Evolutionary conservation across 345 rosid species (phyloP), one percentile per base, ranked within the genome.

Genomic region (Iberis pinnata): DNA sequence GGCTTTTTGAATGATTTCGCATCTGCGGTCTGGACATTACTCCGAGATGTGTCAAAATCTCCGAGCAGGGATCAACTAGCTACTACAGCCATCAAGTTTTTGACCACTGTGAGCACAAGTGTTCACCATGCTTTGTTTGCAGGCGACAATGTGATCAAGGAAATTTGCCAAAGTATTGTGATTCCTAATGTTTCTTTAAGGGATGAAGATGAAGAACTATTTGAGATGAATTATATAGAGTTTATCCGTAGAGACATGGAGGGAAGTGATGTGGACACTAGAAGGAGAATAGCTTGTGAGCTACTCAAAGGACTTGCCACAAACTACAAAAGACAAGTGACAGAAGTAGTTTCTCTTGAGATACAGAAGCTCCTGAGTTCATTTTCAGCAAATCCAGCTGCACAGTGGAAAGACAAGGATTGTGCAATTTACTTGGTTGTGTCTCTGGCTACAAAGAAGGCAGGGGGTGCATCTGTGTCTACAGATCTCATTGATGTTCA

Each of bases 181-280:
- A 78, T 93, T 61, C 97, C 95, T 2, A 93, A 93, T 75, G 97
- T 93, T 58, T 73, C 83, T 48, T 70, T 83, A 73, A 93, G 90
- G 73, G 97, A 78, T 11, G 99, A 93, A 50, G 99, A 93, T 57
- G 99, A 86, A 65, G 99, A 93, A 52, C 84, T 93, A 10, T 93
- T 93, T 54, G 99, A 88, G 69, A 93, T 86, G 94, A 93, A 93
- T 58, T 93, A 76, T 43, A 71, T 93, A 8, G 99, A 93, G 80
- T 93, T 88, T 56, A 83, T 93, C 54, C 80, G 97, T 70, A 85
- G 99, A 65, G 99, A 93, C 63, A 93, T 93, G 99, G 99, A 93
- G 62, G 97, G 99, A 35, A 93, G 99, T 60, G 99, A 93, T 73
- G 74, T 83, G 66, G 99, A 93, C 24, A 93, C 99, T 4, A 81